phyloP scores from a whole-genome alignment of 1,284 basidiomycete species.

The Ganoderma meredithae region DNA sequence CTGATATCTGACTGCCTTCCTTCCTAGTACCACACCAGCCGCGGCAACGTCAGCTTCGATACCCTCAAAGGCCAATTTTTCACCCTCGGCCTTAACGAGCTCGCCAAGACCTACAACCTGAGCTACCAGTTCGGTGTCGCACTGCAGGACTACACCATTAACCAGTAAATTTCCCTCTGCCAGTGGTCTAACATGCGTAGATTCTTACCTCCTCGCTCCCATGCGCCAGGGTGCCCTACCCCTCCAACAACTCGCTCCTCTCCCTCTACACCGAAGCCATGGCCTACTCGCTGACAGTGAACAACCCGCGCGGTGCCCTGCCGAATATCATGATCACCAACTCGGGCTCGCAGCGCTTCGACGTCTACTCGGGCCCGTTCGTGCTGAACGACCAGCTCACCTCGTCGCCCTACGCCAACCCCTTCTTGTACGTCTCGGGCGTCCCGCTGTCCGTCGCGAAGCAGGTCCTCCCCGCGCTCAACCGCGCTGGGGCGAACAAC shows the following conservation, averaged over 20 bases:
- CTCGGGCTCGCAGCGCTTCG: slow-evolving; percentile 79
- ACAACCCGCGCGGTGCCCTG: slow-evolving; percentile 64
- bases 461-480: slow-evolving; percentile 61
- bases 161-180: slow-evolving; percentile 37
- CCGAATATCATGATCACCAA: slow-evolving; percentile 79
- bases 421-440: slow-evolving; percentile 67
- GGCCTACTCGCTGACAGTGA: slow-evolving; percentile 62
- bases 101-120: slow-evolving; percentile 64
- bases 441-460: slow-evolving; percentile 57
- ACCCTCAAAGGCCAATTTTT: slow-evolving; percentile 60
- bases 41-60: slow-evolving; percentile 58
- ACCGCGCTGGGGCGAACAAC: slow-evolving; percentile 39
- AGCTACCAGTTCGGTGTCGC: slow-evolving; percentile 67
- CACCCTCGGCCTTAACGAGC: slow-evolving; percentile 58
- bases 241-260: slow-evolving; percentile 69
- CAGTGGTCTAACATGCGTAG: too few relatives aligned
- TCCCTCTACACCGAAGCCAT: slow-evolving; percentile 67
- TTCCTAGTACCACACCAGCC: slow-evolving; percentile 62
- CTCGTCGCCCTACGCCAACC: slow-evolving; percentile 67
- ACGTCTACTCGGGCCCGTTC: slow-evolving; percentile 74
- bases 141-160: slow-evolving; percentile 76
- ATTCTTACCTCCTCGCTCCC: background rate
- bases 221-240: slow-evolving; percentile 61
- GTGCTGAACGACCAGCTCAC: slow-evolving; percentile 84
- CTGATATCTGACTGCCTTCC: background rate